These are phyloP conservation scores for Lathyrus tuberosus DNA, from an alignment of 306 rosid genomes.

Conservation along the genomic window DNA sequence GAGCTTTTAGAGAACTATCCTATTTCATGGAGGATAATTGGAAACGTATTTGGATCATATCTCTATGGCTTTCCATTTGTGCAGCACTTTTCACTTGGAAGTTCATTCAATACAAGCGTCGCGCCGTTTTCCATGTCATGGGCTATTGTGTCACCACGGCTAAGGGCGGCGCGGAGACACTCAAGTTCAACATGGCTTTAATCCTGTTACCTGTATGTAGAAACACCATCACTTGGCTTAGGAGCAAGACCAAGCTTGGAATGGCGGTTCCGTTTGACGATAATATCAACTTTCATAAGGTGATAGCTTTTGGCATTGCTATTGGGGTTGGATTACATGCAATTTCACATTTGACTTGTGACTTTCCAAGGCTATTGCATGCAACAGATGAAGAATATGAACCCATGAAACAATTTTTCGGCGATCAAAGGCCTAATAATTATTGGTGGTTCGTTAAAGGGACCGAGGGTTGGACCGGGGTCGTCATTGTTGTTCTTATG, in stretches of 20 bases:
- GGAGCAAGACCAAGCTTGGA: constrained; percentile 73
- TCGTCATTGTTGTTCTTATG: constrained; percentile 84
- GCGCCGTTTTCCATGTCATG: constrained; percentile 76
- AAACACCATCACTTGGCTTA: constrained; percentile 83
- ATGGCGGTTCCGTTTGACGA: constrained; percentile 69
- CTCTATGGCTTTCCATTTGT: constrained; percentile 65
- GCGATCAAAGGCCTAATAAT: constrained; percentile 55
- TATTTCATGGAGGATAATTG: constrained; percentile 82
- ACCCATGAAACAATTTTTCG: constrained; percentile 70
- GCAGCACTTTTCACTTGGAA: constrained; percentile 79
- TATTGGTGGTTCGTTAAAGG: constrained; percentile 99
- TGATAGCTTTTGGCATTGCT: constrained; percentile 70
- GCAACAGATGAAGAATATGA: constrained; percentile 58
- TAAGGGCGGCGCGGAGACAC: constrained; percentile 85
- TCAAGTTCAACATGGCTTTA: constrained; percentile 84
- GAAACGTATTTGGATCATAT: constrained; percentile 77
- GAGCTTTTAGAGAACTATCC: constrained; percentile 37
- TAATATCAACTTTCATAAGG: constrained; percentile 89
- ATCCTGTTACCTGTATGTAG: constrained; percentile 82
- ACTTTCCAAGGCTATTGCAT: constrained; percentile 76
- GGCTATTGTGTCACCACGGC: constrained; percentile 84
- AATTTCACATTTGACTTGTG: constrained; percentile 74
- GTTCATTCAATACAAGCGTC: constrained; percentile 66
- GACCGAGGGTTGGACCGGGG: constrained; percentile 88
- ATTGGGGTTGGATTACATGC: constrained; percentile 71